Base-by-base conservation (phyloP, 768 basidiomycete genomes). In the Dioszegia hungarica region DNA sequence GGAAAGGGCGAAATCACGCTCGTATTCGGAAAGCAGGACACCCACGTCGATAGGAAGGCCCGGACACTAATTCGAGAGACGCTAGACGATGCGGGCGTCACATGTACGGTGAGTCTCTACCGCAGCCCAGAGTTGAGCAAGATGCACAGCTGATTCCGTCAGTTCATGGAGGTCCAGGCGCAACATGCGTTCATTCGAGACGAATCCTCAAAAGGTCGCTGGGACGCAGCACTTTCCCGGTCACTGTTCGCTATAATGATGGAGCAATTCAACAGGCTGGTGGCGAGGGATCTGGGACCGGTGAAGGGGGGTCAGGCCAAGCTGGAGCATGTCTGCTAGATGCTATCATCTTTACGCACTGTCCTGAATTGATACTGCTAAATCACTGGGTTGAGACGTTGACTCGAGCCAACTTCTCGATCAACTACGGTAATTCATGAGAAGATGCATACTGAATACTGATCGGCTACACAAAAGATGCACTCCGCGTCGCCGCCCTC, bases 131-230 rank as follows among this genome's bases (percentile, higher is more conserved):
- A 19, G 31, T 20, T 19, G 29, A 9, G 9, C n/a, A n/a, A n/a
- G n/a, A n/a, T n/a, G n/a, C n/a, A n/a, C n/a, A n/a, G 46, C 46
- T 57, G 45, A 57, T 20, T 20, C 5, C 22, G 53, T 12, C 70
- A 92, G 88, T 92, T 93, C 75, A 78, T 95, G 57, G 94, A 98
- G 75, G 90, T 97, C 14, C 91, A 95, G 75, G 94, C 93, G 0
- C 93, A 98, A 68, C 93, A 97, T 64, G 94, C 94, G 2, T 97
- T 97, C 77, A 86, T 97, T 59, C 85, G 93, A 5, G 92, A 94
- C 73, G 90, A 92, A 67, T 82, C 83, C 6, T 89, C 87, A 28
- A 97, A 95, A 74, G 93, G 90, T 1, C 83, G 94, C 52, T 98
- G 91, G 91, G 94, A 98, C 68, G 90, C 91, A 8, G 92, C 92